Base-by-base conservation (phyloP, 306 rosid genomes). In the Prunus fruticosa region DNA sequence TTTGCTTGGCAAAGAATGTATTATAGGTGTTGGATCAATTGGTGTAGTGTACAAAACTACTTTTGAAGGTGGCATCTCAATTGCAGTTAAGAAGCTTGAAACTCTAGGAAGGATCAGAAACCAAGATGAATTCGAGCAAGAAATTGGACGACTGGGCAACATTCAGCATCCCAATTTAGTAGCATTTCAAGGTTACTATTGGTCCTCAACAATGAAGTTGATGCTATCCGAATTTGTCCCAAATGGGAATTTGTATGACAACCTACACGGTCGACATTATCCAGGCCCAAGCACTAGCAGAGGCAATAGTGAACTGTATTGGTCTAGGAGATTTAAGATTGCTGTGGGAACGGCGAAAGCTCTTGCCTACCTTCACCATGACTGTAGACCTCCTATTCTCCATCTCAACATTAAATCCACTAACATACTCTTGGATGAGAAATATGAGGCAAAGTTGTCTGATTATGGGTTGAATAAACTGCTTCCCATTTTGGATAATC, bases 11-110 rank as follows among this genome's bases (percentile, higher is more conserved):
- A 96, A 96, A 82, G 99, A 96, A 80, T 88, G 96, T 58, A 43
- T 91, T 51, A 92, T 96, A 34, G 99, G 99, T 46, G 93, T 90
- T 7, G 99, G 99, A 74, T 89, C 97, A 0, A 88, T 96, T 19
- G 99, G 99, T 52, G 87, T 92, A 1, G 98, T 96, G 72, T 96
- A 92, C 90, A 87, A 78, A 84, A 89, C 97, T 34, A 87, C 80
- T 78, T 92, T 96, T 61, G 97, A 96, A 78, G 91, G 92, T 8
- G 99, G 93, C 69, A 71, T 92, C 85, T 88, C 99, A 22, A 91
- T 96, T 71, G 98, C 99, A 20, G 99, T 96, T 79, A 96, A 96
- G 80, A 96, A 89, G 91, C 97, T 96, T 4, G 97, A 88, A 85
- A 89, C 96, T 61, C 58, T 91, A 76, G 99, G 99, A 87, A 86